A percentile compares a stretch with the other conserved stretches of the same genome.
Conservation (phyloP, 352 stramenopile species). For the Globisporangium cylindrosporum region DNA sequence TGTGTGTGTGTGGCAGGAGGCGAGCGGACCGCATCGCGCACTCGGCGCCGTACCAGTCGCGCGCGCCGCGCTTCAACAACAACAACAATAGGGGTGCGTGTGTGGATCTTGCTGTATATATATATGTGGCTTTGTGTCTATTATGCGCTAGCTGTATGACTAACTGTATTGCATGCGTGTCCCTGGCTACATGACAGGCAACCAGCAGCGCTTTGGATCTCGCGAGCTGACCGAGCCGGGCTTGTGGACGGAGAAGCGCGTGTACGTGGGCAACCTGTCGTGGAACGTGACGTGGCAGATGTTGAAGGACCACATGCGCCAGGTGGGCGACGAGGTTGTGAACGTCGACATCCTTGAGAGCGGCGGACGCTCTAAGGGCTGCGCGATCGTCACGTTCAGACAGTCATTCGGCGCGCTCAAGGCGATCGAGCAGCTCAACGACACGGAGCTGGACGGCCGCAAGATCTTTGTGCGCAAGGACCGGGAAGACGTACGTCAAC, state of each 20-base stretch:
- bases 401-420: conserved; percentile 74
- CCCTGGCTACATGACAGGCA: not conserved
- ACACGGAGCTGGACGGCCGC: conserved; percentile 90
- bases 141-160: not conserved
- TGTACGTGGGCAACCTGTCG: conserved; percentile 87
- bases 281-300: conserved; percentile 82
- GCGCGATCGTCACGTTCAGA: conserved; percentile 92
- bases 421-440: conserved; percentile 86
- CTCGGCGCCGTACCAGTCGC: conserved; percentile 46
- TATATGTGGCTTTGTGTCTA: not conserved
- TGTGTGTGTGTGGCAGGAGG: conserved; percentile 38
- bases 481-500: conserved; percentile 56
- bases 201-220: not conserved
- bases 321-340: conserved; percentile 56
- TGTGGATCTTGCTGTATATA: not conserved
- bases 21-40: conserved; percentile 58
- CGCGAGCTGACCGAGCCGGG: too few species aligned
- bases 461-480: conserved; percentile 95
- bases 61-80: conserved; percentile 23
- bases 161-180: not conserved
- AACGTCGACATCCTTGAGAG: conserved; percentile 60
- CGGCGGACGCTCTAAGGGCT: conserved; percentile 87
- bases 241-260: conserved; percentile 31
- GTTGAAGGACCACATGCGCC: conserved; percentile 82
- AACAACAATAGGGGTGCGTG: not conserved